Conservation (phyloP, 2,329 filamentous ascomycete species). For the Grosmannia penicillata region DNA sequence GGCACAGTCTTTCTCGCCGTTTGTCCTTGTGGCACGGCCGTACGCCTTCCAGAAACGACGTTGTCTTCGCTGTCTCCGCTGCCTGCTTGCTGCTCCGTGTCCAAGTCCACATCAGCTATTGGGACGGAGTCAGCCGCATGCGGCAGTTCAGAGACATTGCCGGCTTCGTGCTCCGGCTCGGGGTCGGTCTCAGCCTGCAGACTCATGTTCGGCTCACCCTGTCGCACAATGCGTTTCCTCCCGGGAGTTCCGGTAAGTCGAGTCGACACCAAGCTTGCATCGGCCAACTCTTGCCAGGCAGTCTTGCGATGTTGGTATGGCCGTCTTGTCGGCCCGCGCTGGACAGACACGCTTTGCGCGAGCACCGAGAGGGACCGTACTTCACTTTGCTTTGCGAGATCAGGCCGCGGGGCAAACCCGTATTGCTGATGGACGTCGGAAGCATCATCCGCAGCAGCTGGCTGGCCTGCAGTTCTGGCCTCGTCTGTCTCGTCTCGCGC, state of each 20-base stretch:
- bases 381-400: not conserved
- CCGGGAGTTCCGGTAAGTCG: too few species aligned
- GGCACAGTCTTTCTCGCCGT: not conserved
- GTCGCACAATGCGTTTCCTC: too few species aligned
- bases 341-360: slow-evolving; percentile 2
- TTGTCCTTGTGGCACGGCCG: not conserved
- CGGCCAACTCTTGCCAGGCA: not conserved
- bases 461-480: not conserved
- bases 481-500: slow-evolving; percentile 1
- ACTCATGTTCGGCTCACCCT: too few species aligned
- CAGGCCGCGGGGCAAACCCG: slow-evolving; percentile 4
- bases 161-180: not conserved
- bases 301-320: not conserved
- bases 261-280: too few species aligned
- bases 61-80: too few species aligned
- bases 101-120: too few species aligned
- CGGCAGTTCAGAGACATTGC: too few species aligned
- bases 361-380: slow-evolving; percentile 10
- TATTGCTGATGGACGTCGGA: not conserved
- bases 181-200: too few species aligned
- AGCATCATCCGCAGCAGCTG: not conserved
- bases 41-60: too few species aligned
- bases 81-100: too few species aligned
- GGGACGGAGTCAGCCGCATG: too few species aligned
- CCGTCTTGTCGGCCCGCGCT: not conserved